Percentiles rank a stretch among this genome's conserved stretches.
Conservation (phyloP, 1,139 yeast genomes). For the Protomyces macrosporus region DNA sequence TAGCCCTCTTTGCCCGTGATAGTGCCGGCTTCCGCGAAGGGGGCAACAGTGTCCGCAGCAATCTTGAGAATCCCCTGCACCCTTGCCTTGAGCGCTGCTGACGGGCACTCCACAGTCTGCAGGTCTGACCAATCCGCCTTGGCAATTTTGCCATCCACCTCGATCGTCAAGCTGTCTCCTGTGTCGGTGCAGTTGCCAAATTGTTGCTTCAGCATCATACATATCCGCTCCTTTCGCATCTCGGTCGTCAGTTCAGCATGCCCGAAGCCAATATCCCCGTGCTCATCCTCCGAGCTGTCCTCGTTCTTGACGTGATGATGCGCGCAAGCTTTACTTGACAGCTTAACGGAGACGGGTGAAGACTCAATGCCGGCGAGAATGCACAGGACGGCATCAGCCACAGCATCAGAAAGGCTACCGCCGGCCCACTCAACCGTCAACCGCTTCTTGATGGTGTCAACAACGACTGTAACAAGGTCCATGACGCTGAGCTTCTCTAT, state of each 20-base stretch:
- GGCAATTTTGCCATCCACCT: conserved; percentile 72
- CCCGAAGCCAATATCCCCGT: conserved; percentile 31
- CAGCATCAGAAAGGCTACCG: conserved; percentile 81
- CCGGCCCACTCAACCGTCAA: conserved; percentile 76
- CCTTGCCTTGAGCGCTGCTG: conserved; percentile 73
- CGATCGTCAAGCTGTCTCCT: conserved; percentile 47
- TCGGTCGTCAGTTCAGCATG: conserved; percentile 35
- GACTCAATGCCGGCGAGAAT: conserved; percentile 87
- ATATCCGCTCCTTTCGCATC: conserved; percentile 59
- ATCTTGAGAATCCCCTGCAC: conserved; percentile 73
- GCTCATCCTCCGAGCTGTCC: background rate
- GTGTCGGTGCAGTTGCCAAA: conserved; percentile 63
- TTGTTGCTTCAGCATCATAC: conserved; percentile 67
- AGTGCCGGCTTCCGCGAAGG: conserved; percentile 43
- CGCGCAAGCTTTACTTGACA: conserved; percentile 44
- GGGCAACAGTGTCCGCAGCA: conserved; percentile 78
- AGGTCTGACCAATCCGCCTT: conserved; percentile 54
- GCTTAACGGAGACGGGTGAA: conserved; percentile 87
- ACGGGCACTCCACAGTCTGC: conserved; percentile 67
- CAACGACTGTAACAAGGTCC: conserved; percentile 48
- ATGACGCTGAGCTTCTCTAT: conserved; percentile 38
- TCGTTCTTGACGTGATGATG: conserved; percentile 19
- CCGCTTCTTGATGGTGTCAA: conserved; percentile 44
- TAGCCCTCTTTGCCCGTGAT: background rate
- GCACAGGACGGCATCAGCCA: conserved; percentile 91